Percentiles rank a stretch among this genome's conserved stretches.
Evolutionary conservation across 108 stramenopile species (phyloP).

Genomic region (Cyclotella sp.): DNA sequence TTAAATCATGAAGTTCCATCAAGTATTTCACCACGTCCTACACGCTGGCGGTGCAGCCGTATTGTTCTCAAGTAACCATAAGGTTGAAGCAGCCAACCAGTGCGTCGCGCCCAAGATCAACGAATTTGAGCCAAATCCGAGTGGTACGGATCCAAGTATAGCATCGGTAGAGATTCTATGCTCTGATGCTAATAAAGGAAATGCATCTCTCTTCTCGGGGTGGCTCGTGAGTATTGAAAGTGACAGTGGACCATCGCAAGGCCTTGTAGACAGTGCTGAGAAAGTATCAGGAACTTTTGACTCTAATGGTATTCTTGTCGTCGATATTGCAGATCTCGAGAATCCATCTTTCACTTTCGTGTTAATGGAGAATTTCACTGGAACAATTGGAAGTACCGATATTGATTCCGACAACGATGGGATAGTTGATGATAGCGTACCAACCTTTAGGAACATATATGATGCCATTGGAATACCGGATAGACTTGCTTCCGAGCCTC

Average conservation of each 20-base stretch:
- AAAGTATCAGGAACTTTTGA: slow-evolving; percentile 9
- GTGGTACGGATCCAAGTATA: background rate
- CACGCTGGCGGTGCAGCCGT: too few relatives aligned
- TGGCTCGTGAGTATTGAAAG: slow-evolving; percentile 15
- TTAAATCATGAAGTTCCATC: too few relatives aligned
- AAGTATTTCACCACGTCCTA: too few relatives aligned
- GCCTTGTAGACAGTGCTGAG: slow-evolving; percentile 1
- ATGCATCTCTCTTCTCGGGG: background rate
- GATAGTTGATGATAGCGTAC: background rate
- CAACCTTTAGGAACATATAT: slow-evolving; percentile 4
- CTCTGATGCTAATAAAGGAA: slow-evolving; percentile 6
- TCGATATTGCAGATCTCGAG: background rate
- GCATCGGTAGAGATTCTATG: background rate
- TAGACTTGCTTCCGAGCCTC: background rate
- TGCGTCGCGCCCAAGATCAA: slow-evolving; percentile 6
- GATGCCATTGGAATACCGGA: slow-evolving; percentile 18
- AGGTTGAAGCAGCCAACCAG: background rate
- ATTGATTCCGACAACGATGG: slow-evolving; percentile 7
- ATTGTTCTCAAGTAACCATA: too few relatives aligned
- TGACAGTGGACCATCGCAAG: background rate
- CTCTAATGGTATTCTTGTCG: slow-evolving; percentile 1
- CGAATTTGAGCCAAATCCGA: slow-evolving; percentile 13
- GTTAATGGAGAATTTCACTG: slow-evolving; percentile 6
- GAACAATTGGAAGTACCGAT: background rate
- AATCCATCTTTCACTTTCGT: slow-evolving; percentile 22